A percentile compares a stretch with the other conserved stretches of the same genome.
Evolutionary conservation across 225 moss, liverwort and hornwort genomes (phyloP).

Genomic region (Bryum argenteum): DNA sequence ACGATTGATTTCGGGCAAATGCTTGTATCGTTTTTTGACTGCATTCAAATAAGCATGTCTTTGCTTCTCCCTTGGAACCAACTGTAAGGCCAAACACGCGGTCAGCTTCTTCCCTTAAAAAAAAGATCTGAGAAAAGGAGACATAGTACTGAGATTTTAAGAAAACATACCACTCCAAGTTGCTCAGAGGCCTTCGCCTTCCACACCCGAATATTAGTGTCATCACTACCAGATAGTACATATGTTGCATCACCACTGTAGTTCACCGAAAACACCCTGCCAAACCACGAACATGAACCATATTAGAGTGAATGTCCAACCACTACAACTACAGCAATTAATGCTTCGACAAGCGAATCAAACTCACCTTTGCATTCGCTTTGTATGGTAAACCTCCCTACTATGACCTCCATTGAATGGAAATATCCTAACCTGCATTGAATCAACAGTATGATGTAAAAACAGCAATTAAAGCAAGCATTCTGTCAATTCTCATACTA

Average conservation of each 20-base stretch:
- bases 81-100: constrained; percentile 53
- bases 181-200: constrained; percentile 94
- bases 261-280: constrained; percentile 90
- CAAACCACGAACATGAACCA: constrained; percentile 17
- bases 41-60: constrained; percentile 81
- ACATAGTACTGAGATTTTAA: not conserved
- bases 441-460: constrained; percentile 1
- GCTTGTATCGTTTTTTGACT: constrained; percentile 88
- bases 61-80: constrained; percentile 92
- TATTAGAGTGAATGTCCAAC: constrained; percentile 13
- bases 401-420: constrained; percentile 92
- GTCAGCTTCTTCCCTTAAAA: constrained; percentile 11
- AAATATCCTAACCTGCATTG: constrained; percentile 83
- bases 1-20: constrained; percentile 88
- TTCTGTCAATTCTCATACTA: not conserved
- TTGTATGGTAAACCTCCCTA: constrained; percentile 95
- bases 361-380: constrained; percentile 93
- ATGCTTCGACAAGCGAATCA: constrained; percentile 4
- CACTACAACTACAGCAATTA: not conserved
- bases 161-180: constrained; percentile 74
- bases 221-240: constrained; percentile 93
- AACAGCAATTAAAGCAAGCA: not conserved
- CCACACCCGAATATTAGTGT: constrained; percentile 95
- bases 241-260: constrained; percentile 86
- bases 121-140: not conserved